A percentile compares a stretch with the other conserved stretches of the same genome.
phyloP scores from a whole-genome alignment of 495 filamentous ascomycete genomes.

The Cryomyces antarcticus region DNA sequence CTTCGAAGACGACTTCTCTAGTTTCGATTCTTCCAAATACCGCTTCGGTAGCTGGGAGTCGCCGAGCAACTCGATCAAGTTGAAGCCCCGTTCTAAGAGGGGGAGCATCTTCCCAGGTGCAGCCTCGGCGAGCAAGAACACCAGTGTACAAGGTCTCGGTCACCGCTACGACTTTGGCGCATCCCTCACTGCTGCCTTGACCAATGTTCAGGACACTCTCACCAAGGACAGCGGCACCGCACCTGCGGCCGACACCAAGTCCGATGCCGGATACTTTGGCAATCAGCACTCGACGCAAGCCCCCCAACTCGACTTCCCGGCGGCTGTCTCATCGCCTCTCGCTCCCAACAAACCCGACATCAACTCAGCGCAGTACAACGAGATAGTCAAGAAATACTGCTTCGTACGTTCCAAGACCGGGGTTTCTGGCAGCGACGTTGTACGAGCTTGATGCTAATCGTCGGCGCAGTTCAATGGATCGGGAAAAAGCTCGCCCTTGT shows the following conservation, averaged over 20 bases:
- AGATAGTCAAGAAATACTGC: conserved; percentile 93
- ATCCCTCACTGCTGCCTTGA: conserved; percentile 69
- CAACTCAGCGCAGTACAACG: conserved; percentile 72
- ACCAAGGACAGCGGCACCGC: conserved; percentile 25
- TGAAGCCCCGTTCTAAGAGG: conserved; percentile 16
- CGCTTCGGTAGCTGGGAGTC: conserved; percentile 34
- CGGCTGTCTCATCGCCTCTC: conserved; percentile 22
- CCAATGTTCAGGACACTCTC: conserved; percentile 33
- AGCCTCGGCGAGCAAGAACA: conserved; percentile 13
- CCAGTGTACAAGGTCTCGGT: conserved; percentile 56
- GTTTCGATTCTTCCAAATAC: conserved; percentile 25
- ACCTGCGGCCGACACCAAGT: conserved; percentile 6
- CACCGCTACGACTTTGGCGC: conserved; percentile 87
- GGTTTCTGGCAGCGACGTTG: not conserved
- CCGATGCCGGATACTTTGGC: conserved; percentile 9
- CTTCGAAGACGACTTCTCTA: conserved; percentile 47
- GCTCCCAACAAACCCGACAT: conserved; percentile 43
- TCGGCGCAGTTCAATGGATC: conserved; percentile 15
- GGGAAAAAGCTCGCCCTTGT: conserved; percentile 10
- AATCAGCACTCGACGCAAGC: conserved; percentile 4
- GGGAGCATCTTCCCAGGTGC: conserved; percentile 7
- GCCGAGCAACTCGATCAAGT: conserved; percentile 17
- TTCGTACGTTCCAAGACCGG: conserved; percentile 56
- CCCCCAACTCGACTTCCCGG: conserved; percentile 6
- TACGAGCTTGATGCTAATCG: conserved; percentile 11